phyloP scores from a whole-genome alignment of 352 stramenopile genomes.

The Pythium chondricola region DNA sequence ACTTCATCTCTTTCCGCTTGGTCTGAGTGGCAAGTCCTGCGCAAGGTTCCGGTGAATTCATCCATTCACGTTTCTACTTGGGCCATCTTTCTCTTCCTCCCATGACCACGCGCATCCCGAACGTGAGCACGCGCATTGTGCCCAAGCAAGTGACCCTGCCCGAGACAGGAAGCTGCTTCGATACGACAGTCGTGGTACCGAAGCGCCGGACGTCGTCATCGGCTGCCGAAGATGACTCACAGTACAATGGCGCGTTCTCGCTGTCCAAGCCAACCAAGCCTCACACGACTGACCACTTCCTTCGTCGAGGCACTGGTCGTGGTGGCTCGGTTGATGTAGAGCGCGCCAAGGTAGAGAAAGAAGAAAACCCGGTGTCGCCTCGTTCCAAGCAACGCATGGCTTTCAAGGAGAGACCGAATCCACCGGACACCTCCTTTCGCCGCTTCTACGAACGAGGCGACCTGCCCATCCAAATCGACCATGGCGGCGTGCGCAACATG shows the following conservation, averaged over 20 bases:
- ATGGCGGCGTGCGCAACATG: constrained; percentile 93
- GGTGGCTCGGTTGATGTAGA: constrained; percentile 80
- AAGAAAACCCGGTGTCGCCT: constrained; percentile 36
- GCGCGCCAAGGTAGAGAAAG: constrained; percentile 39
- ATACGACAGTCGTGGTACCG: constrained; percentile 71
- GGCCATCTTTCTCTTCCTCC: constrained; percentile 10
- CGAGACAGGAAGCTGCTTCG: constrained; percentile 94
- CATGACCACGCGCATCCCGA: constrained; percentile 68
- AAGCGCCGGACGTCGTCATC: constrained; percentile 75
- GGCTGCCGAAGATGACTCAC: constrained; percentile 56
- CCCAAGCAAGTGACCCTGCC: constrained; percentile 64
- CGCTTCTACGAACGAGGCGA: constrained; percentile 93
- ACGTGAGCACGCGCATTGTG: constrained; percentile 80
- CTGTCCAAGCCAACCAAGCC: constrained; percentile 83
- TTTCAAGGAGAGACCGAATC: constrained; percentile 92
- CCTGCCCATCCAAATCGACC: constrained; percentile 95
- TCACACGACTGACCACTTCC: constrained; percentile 84
- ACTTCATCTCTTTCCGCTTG: too few species aligned
- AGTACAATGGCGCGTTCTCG: constrained; percentile 85
- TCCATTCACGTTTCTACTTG: constrained; percentile 15
- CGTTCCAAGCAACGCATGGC: constrained; percentile 58
- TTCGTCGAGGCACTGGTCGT: constrained; percentile 87
- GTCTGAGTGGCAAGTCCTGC: too few species aligned
- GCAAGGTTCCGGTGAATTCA: too few species aligned
- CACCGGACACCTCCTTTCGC: constrained; percentile 85